A percentile compares a stretch with the other conserved stretches of the same genome.
Conservation (phyloP, 1,284 basidiomycete genomes). For the Austropuccinia psidii region DNA sequence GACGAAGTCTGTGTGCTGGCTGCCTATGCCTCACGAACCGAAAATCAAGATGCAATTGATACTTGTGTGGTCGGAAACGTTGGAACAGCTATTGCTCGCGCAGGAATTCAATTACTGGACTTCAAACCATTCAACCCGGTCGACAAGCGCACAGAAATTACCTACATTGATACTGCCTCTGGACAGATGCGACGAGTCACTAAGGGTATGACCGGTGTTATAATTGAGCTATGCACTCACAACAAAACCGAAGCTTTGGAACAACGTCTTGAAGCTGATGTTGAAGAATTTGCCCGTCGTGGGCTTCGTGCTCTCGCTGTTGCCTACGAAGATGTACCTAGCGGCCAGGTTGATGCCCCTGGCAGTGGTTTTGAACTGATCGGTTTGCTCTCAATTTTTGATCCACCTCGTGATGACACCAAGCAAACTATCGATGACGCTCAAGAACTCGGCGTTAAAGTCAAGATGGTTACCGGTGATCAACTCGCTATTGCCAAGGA, state of each 20-base stretch:
- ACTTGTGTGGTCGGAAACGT: constrained; percentile 66
- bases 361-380: constrained; percentile 96
- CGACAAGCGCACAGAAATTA: constrained; percentile 98
- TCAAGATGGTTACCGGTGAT: constrained; percentile 99
- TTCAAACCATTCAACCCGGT: constrained; percentile 99
- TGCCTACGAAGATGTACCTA: constrained; percentile 74
- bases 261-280: constrained; percentile 83
- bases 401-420: constrained; percentile 95
- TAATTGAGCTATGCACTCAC: constrained; percentile 68
- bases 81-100: constrained; percentile 66
- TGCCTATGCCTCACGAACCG: constrained; percentile 90
- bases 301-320: constrained; percentile 97
- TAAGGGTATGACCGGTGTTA: constrained; percentile 93
- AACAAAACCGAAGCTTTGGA: constrained; percentile 92
- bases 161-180: constrained; percentile 83
- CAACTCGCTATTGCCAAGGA: constrained; percentile 99
- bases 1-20: constrained; percentile 88
- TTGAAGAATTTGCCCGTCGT: constrained; percentile 87
- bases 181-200: constrained; percentile 96
- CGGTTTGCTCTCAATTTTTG: constrained; percentile 93
- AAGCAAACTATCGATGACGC: constrained; percentile 99
- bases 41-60: constrained; percentile 98
- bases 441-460: constrained; percentile 86
- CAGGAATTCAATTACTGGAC: constrained; percentile 88
- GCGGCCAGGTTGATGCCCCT: constrained; percentile 57